Evolutionary conservation across 2,329 filamentous ascomycete species (phyloP).

Genomic region (Simplicillium aogashimaense): DNA sequence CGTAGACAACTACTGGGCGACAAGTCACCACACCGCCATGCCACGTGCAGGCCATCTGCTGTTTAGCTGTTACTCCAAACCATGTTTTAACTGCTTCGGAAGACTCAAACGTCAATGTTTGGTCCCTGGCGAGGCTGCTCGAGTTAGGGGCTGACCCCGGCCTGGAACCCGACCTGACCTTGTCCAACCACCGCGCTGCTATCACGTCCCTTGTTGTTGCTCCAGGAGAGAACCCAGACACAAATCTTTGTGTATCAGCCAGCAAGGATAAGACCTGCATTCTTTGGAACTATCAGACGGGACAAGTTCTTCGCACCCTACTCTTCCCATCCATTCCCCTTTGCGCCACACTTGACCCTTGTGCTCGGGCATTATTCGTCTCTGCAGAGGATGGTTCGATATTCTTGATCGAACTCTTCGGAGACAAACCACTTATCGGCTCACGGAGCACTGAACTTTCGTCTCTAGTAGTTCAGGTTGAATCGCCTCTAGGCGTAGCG

Average conservation of each 20-base stretch:
- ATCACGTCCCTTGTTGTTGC: constrained; percentile 57
- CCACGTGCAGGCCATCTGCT: constrained; percentile 73
- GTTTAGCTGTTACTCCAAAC: constrained; percentile 60
- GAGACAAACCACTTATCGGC: constrained; percentile 44
- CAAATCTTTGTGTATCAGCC: constrained; percentile 75
- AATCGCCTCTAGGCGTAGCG: constrained; percentile 42
- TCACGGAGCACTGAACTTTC: constrained; percentile 40
- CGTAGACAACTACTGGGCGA: constrained; percentile 62
- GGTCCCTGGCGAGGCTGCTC: constrained; percentile 71
- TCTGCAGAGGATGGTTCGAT: constrained; percentile 73
- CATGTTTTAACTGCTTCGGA: constrained; percentile 70
- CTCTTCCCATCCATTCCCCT: constrained; percentile 66
- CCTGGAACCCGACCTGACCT: constrained; percentile 63
- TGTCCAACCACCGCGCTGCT: constrained; percentile 67
- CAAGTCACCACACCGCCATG: constrained; percentile 66
- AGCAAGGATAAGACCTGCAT: constrained; percentile 83
- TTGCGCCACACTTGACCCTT: constrained; percentile 69
- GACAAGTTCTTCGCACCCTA: constrained; percentile 68
- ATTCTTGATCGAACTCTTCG: constrained; percentile 67
- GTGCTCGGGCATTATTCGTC: constrained; percentile 71
- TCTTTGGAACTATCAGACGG: constrained; percentile 84
- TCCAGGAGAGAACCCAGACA: constrained; percentile 55
- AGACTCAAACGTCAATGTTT: constrained; percentile 87
- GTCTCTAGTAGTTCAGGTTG: constrained; percentile 46
- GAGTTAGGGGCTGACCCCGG: constrained; percentile 43